phyloP scores from a whole-genome alignment of 1,139 yeast genomes.

The Scheffersomyces cryptocercus region DNA sequence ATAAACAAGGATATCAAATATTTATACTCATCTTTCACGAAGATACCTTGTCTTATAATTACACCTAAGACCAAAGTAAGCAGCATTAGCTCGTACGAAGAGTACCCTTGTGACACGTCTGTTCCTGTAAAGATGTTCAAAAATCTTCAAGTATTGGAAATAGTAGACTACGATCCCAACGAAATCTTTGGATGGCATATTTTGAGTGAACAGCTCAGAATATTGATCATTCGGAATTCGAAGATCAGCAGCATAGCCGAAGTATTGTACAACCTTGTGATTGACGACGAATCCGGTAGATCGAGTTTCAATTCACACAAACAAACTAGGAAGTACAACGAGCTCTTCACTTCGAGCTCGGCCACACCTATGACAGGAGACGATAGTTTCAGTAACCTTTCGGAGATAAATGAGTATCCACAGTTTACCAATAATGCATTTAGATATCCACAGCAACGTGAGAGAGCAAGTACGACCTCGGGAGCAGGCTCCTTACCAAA shows the following conservation, averaged over 20 bases:
- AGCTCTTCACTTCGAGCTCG: slow-evolving; percentile 4
- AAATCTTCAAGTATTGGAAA: slow-evolving; percentile 61
- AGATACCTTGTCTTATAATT: slow-evolving; percentile 61
- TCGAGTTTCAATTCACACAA: slow-evolving; percentile 35
- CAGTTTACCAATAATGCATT: slow-evolving; percentile 21
- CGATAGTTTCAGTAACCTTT: slow-evolving; percentile 6
- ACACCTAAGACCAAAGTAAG: slow-evolving; percentile 60
- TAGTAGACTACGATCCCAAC: slow-evolving; percentile 61
- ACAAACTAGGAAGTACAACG: slow-evolving; percentile 15
- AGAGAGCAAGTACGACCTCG: slow-evolving; percentile 27
- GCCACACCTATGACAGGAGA: slow-evolving; percentile 5
- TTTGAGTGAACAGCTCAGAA: slow-evolving; percentile 55
- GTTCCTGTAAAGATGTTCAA: slow-evolving; percentile 63
- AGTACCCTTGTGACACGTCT: slow-evolving; percentile 70
- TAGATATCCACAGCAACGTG: slow-evolving; percentile 23
- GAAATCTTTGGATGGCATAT: slow-evolving; percentile 68
- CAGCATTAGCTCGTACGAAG: slow-evolving; percentile 62
- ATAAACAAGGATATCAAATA: slow-evolving; percentile 54
- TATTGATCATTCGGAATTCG: slow-evolving; percentile 53
- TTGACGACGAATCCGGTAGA: slow-evolving; percentile 56
- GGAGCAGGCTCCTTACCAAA: slow-evolving; percentile 30
- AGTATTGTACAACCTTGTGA: slow-evolving; percentile 48
- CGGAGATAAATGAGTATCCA: slow-evolving; percentile 12
- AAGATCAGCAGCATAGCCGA: slow-evolving; percentile 55
- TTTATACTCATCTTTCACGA: slow-evolving; percentile 64